Conservation (phyloP, 176 grass and related monocot genomes). For the Rhynchospora breviuscula region DNA sequence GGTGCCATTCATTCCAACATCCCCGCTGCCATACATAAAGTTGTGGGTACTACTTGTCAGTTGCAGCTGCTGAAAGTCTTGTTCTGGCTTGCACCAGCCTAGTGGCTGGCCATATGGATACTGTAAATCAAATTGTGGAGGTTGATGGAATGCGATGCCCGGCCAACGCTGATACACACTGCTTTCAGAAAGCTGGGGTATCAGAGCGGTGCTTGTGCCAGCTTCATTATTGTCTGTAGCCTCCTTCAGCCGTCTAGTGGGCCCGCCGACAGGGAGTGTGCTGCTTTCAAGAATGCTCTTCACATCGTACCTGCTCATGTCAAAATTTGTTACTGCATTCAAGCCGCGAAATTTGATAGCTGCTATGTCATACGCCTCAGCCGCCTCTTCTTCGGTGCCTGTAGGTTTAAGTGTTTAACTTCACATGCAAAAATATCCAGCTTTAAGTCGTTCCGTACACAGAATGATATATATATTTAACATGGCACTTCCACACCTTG, state of each 20-base stretch:
- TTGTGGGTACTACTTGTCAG: conserved; percentile 24
- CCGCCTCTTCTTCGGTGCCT: conserved; percentile 44
- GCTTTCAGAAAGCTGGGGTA: conserved; percentile 12
- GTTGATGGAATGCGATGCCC: neutral
- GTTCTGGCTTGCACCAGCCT: conserved; percentile 22
- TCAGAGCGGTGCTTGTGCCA: neutral
- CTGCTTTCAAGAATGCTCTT: conserved; percentile 29
- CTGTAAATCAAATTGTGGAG: conserved; percentile 20
- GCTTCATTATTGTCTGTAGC: conserved; percentile 13
- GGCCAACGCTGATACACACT: conserved; percentile 14
- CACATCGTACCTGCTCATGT: conserved; percentile 37
- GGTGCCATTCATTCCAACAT: neutral
- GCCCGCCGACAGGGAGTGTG: conserved; percentile 20
- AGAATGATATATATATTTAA: neutral
- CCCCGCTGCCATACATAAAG: neutral
- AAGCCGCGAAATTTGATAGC: conserved; percentile 39
- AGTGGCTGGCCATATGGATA: conserved; percentile 12
- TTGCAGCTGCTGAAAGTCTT: conserved; percentile 16
- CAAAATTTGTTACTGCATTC: conserved; percentile 42
- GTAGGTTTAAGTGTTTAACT: neutral
- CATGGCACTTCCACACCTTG: neutral
- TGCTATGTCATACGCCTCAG: conserved; percentile 41
- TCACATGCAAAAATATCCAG: neutral
- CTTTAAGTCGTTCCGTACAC: neutral
- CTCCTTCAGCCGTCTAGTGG: conserved; percentile 17